Evolutionary conservation across 306 rosid genomes (phyloP), one percentile per base, ranked within the genome.

Genomic region (Quercus aquifolioides): DNA sequence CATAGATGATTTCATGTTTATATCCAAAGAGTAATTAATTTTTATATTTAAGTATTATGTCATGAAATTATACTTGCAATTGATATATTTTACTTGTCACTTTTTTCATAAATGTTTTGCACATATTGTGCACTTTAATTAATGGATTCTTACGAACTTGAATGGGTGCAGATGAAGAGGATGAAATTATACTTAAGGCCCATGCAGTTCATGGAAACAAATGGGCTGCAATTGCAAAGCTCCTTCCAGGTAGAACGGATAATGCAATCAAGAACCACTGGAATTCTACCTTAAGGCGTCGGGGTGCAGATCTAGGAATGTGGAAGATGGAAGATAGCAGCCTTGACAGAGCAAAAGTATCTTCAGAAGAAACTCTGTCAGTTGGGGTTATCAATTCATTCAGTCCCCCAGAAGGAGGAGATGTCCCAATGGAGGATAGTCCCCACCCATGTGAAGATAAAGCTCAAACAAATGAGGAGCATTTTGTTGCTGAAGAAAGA

Each of bases 211-310:
- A 90, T 81, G 97, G 94, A 59, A 92, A 92, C 89, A 92, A 85
- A 83, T 92, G 94, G 97, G 91, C 97, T 23, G 91, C 87, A 77
- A 90, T 92, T 75, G 94, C 97, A 41, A 87, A 85, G 86, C 88
- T 92, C 74, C 92, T 92, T 68, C 91, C 91, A 1, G 94, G 97
- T 14, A 85, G 97, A 86, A 92, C 97, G 28, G 97, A 92, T 84
- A 92, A 90, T 60, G 91, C 91, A 13, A 92, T 92, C 54, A 92
- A 92, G 82, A 92, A 89, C 70, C 97, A 92, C 78, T 92, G 97
- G 94, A 92, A 92, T 81, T 92, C 97, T 79, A 88, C 97, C 9
- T 89, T 92, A 23, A 92, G 76, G 85, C 91, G 92, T 58, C 89
- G 87, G 85, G 82, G 69, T 26, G 13, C 80, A 71, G 92, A 83